Percentiles rank a stretch among this genome's conserved stretches.
These are phyloP conservation scores for Cnidoscolus chayamansa DNA, from an alignment of 441 rosid species.

Conservation along the genomic window DNA sequence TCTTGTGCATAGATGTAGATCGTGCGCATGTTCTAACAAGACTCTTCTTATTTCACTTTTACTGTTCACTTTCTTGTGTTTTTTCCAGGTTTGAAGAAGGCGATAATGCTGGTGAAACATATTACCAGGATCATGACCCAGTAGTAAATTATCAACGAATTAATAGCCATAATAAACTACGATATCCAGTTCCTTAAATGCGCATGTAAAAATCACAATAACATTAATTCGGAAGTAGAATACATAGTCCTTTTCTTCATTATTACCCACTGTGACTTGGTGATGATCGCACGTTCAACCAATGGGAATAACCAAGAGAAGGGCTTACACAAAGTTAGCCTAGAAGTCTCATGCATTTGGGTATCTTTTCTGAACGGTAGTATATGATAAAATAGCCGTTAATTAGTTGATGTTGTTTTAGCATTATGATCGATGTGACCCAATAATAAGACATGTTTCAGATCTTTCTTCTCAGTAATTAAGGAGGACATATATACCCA, in stretches of 20 bases:
- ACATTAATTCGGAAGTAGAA: background rate
- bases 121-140: background rate
- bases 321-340: too few relatives aligned
- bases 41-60: background rate
- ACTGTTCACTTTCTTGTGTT: background rate
- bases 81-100: background rate
- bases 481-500: background rate
- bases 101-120: background rate
- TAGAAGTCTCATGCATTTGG: too few relatives aligned
- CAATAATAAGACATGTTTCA: background rate
- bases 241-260: background rate
- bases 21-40: too few relatives aligned
- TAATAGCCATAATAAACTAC: too few relatives aligned
- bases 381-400: background rate
- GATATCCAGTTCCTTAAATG: too few relatives aligned
- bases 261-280: background rate
- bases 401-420: background rate
- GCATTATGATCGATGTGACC: background rate
- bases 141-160: too few relatives aligned
- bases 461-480: background rate
- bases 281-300: too few relatives aligned
- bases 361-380: background rate
- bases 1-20: too few relatives aligned
- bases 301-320: too few relatives aligned
- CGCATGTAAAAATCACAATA: background rate